phyloP scores from a whole-genome alignment of 1,284 basidiomycete genomes.

The Malassezia psittaci region DNA sequence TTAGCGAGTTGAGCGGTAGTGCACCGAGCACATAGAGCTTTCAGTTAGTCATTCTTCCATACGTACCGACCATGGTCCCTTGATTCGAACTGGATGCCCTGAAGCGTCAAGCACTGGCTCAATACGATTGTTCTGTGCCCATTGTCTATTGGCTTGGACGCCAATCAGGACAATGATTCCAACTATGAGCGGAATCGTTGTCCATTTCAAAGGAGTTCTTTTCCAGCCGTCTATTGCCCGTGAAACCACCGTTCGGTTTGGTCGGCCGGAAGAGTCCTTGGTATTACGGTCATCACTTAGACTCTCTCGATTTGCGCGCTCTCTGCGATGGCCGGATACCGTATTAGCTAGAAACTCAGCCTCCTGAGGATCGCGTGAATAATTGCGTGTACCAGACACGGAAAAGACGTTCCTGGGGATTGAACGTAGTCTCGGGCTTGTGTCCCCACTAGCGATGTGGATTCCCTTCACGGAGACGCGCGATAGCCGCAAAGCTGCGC shows the following conservation, averaged over 20 bases:
- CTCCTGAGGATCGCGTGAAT: constrained; percentile 30
- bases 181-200: constrained; percentile 81
- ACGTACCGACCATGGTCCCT: constrained; percentile 87
- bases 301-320: constrained; percentile 12
- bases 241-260: constrained; percentile 28
- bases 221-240: constrained; percentile 62
- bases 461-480: background rate
- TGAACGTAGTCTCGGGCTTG: too few relatives aligned
- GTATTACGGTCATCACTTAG: background rate
- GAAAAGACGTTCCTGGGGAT: too few relatives aligned
- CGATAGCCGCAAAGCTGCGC: background rate
- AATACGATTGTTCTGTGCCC: constrained; percentile 34
- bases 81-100: constrained; percentile 56
- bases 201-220: constrained; percentile 84
- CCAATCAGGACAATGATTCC: constrained; percentile 41
- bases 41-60: background rate
- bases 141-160: constrained; percentile 61
- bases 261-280: background rate
- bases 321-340: constrained; percentile 33
- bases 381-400: constrained; percentile 7
- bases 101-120: constrained; percentile 57
- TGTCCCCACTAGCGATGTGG: too few relatives aligned
- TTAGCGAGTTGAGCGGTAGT: constrained; percentile 82
- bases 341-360: constrained; percentile 37
- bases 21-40: constrained; percentile 92